These are phyloP conservation scores for Neurospora sp. DNA, from an alignment of 495 filamentous ascomycete species.

Conservation along the genomic window DNA sequence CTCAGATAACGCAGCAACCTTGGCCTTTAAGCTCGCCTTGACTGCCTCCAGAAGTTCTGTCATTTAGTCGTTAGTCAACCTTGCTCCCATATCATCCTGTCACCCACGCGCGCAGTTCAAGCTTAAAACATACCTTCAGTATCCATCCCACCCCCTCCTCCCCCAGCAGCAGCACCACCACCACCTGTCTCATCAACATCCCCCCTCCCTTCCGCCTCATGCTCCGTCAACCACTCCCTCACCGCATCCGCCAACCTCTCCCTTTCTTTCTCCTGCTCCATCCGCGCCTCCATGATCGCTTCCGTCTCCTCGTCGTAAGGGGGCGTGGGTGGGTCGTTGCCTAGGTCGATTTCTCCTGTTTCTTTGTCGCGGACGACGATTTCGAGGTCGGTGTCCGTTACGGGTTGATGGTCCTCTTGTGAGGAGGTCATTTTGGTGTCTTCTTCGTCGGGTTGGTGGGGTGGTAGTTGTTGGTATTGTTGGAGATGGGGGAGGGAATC, in stretches of 20 bases:
- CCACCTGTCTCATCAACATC: neutral
- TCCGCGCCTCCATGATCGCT: constrained; percentile 28
- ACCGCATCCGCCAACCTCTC: constrained; percentile 43
- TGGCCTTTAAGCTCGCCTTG: constrained; percentile 58
- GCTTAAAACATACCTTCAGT: neutral
- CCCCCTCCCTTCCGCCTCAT: neutral
- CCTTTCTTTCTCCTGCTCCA: constrained; percentile 38
- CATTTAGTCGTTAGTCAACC: neutral
- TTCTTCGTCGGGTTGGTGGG: neutral
- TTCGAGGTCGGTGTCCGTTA: constrained; percentile 39
- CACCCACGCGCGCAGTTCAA: neutral
- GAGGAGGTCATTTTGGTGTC: neutral
- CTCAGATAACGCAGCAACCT: constrained; percentile 62
- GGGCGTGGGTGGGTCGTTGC: constrained; percentile 45
- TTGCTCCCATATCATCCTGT: neutral
- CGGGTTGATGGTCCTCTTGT: neutral
- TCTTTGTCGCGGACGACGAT: constrained; percentile 69
- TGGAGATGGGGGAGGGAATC: neutral
- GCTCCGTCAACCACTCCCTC: constrained; percentile 24
- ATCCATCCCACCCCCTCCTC: neutral
- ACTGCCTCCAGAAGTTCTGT: constrained; percentile 64
- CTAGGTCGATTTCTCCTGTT: constrained; percentile 58
- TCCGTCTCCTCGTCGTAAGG: constrained; percentile 47
- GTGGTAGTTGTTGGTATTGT: neutral
- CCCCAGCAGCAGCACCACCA: neutral